Conservation (phyloP, 176 grass and related monocot genomes). For the Aegilops speltoides region DNA sequence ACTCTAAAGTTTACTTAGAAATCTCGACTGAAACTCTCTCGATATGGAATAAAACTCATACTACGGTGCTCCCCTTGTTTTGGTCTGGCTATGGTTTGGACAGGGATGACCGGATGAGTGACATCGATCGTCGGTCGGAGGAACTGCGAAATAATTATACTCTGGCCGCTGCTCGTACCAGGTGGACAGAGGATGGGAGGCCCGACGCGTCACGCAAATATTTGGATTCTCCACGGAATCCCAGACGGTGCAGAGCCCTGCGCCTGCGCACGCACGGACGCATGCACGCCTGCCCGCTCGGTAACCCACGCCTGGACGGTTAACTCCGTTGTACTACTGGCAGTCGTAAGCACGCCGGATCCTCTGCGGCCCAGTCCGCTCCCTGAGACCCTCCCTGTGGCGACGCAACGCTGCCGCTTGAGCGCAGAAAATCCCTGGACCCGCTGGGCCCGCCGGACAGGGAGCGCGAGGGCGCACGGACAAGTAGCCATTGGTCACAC, state of each 20-base stretch:
- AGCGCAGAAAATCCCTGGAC: background rate
- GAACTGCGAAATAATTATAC: background rate
- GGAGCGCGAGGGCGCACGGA: background rate
- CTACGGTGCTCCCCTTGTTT: too few relatives aligned
- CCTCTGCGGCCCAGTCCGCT: background rate
- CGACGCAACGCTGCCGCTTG: too few relatives aligned
- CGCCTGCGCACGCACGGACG: background rate
- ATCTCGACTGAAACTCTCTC: too few relatives aligned
- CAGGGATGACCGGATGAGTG: background rate
- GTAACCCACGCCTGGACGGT: slow-evolving; percentile 27
- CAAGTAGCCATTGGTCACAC: background rate
- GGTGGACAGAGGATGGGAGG: background rate
- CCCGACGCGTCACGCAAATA: slow-evolving; percentile 10
- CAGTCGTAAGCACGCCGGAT: background rate
- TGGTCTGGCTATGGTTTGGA: background rate
- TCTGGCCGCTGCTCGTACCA: background rate
- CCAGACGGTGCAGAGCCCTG: slow-evolving; percentile 1
- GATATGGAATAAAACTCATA: too few relatives aligned
- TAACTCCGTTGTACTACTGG: slow-evolving; percentile 25
- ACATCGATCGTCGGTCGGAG: background rate
- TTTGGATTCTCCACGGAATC: slow-evolving; percentile 21
- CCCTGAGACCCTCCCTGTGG: too few relatives aligned
- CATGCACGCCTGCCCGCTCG: background rate
- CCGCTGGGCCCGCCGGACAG: background rate
- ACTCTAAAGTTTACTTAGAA: too few relatives aligned